Base-by-base conservation (phyloP, 2,329 filamentous ascomycete genomes). In the Colletotrichum plurivorum region DNA sequence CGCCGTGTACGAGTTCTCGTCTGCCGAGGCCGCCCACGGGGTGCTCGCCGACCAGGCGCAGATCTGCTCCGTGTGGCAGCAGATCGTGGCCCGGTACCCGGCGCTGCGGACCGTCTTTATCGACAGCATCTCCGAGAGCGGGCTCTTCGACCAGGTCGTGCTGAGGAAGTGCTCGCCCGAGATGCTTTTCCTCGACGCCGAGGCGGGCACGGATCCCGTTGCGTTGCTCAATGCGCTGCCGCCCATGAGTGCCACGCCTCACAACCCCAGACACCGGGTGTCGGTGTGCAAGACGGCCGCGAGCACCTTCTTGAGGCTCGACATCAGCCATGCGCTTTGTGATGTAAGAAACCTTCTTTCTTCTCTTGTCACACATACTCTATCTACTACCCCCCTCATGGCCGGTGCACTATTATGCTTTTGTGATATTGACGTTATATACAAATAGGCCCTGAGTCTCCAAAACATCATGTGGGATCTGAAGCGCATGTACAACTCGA, bases 111-210 rank as follows among this genome's bases (percentile, higher is more conserved):
- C 85, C 3, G 78, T 88, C 18, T 88, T 88, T 66, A 83, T 83
- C 51, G 85, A 86, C 53, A 85, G 85, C 41, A 78, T 86, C 13
- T 83, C 84, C 12, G 80, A 83, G 45, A 80, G 83, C 6, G 84
- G 84, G 0, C 75, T 88, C 0, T 88, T 84, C 65, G 85, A 88
- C 65, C 84, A 84, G 71, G 79, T 88, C 12, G 76, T 88, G 6
- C 74, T 88, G 2, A 80, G 80, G 9, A 81, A 79, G 54, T 79
- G 81, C 16, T 87, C 85, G 0, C 85, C 86, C 0, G 82, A 79
- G 43, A 87, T 88, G 82, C 77, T 88, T 5, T 88, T 88, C 61
- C 81, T 88, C 52, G 86, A 88, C 59, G 82, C 82, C 2, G 77
- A 77, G 0, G 73, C 80, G 55, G 67, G 79, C 63, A 75, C 83